Evolutionary conservation across 768 basidiomycete species (phyloP), one percentile per base, ranked within the genome.

Genomic region (Cystoderma amianthinum): DNA sequence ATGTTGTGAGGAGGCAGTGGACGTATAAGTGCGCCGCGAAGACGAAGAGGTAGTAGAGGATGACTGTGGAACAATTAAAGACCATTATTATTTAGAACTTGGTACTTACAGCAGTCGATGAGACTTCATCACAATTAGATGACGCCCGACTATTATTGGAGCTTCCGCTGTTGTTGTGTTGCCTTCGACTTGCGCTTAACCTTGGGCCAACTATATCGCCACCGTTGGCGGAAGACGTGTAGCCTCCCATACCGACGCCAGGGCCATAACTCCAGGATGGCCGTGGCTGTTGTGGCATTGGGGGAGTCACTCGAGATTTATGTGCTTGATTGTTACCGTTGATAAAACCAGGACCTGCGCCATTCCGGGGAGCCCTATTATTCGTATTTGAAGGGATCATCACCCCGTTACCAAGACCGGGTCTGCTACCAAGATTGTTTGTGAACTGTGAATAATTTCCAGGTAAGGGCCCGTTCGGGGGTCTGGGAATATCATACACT

Each of bases 21-120:
- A 87, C 1, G 84, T 85, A 48, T 75, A 85, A 4, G 85, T 86
- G 47, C 78, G 74, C 28, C 82, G 74, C 28, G 88, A 90, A 1
- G 85, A 87, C 0, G 86, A 88, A 4, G 89, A 88, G 1, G 80
- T 80, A 10, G 78, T 77, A 4, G 82, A 83, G 35, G 86, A 87
- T 21, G 85, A 87, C 85, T 67, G 37, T 17, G 37, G 41, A 53
- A 41, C 19, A 22, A 35, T 39, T 22, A 30, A 32, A 33, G 34
- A 21, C 38, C 21, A 39, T 9, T n/a, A 7, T 28, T 7, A 7
- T 20, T 43, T 32, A 32, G 44, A 44, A 36, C 40, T 21, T 35
- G 12, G 40, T 42, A 76, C 87, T 73, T 59, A 89, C 88, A 42
- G 85, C 72, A 38, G 76, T 79, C 19, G 86, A 88, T 7, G 82